Base-by-base conservation (phyloP, 2,329 filamentous ascomycete genomes). In the Nothopassalora personata region DNA sequence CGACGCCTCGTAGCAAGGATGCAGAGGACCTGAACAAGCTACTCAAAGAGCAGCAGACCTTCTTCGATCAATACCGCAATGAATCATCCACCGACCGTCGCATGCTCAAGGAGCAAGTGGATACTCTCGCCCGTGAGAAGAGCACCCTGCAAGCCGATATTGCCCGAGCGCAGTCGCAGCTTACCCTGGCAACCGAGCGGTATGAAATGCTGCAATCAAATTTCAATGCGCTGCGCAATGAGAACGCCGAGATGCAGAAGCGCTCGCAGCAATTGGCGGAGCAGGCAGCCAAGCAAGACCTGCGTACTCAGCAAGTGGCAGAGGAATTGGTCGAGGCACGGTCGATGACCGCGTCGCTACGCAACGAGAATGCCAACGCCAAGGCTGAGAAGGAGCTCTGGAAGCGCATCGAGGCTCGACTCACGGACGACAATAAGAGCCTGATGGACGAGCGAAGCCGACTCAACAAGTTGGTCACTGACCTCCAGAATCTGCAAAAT, bases 381-480 rank as follows among this genome's bases (percentile, higher is more conserved):
- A 96, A 96, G 73, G 92, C 93, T 0, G 93, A 97, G 74, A 96
- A 96, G 76, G 89, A 91, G 39, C 81, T 99, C 9, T 96, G 90
- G 89, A 96, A 94, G 77, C 90, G 88, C 57, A 96, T 97, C 34
- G 92, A 97, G 72, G 87, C 89, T 63, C 86, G 95, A 54, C 80
- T 97, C 47, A 88, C 85, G 62, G 90, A 94, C 68, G 92, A 97
- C 70, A 96, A 94, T 64, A 91, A 96, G 70, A 85, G 79, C 19
- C 79, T 97, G 11, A 82, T 89, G 46, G 90, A 95, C 60, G 94
- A 99, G 72, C 89, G 91, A 64, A 85, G 86, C 49, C 84, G 92
- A 31, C 82, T 97, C 4, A 96, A 93, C 74, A 87, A 86, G 58
- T 81, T 96, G 33, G 84, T 97, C 49, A 84, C 88, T 4, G 91